A percentile compares a stretch with the other conserved stretches of the same genome.
phyloP scores from a whole-genome alignment of 352 stramenopile genomes.

The Chloridella minuta region DNA sequence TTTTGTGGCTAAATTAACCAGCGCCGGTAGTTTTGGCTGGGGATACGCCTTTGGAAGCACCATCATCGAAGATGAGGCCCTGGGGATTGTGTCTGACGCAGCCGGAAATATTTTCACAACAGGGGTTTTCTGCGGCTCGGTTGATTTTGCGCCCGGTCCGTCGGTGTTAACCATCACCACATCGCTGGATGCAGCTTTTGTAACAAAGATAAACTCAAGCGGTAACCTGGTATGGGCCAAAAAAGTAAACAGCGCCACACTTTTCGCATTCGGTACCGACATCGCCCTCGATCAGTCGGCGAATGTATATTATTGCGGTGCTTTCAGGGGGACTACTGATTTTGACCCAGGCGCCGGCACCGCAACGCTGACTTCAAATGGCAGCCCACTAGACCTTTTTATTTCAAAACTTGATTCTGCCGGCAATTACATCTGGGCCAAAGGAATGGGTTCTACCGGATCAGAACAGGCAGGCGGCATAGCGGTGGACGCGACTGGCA shows the following conservation, averaged over 20 bases:
- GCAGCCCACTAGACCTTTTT: neutral
- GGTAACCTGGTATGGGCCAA: neutral
- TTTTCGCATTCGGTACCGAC: neutral
- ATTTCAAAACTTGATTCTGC: neutral
- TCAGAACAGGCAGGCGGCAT: neutral
- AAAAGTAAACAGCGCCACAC: neutral
- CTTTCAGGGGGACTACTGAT: neutral
- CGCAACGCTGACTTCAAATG: neutral
- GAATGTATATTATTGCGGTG: neutral
- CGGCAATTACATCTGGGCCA: neutral
- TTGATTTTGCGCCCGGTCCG: neutral
- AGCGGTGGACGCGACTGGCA: neutral
- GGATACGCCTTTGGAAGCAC: neutral
- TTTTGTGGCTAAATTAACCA: neutral
- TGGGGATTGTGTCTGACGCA: neutral
- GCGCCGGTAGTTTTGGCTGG: neutral
- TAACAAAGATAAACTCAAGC: neutral
- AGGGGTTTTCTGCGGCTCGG: neutral
- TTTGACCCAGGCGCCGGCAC: neutral
- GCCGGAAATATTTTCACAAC: neutral
- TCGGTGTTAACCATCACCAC: neutral
- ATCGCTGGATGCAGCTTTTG: neutral
- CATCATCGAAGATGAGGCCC: neutral
- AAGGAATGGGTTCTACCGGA: neutral
- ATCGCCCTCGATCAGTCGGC: neutral